These are phyloP conservation scores for Aspergillus sp. DNA, from an alignment of 2,329 filamentous ascomycete species.

Conservation along the genomic window DNA sequence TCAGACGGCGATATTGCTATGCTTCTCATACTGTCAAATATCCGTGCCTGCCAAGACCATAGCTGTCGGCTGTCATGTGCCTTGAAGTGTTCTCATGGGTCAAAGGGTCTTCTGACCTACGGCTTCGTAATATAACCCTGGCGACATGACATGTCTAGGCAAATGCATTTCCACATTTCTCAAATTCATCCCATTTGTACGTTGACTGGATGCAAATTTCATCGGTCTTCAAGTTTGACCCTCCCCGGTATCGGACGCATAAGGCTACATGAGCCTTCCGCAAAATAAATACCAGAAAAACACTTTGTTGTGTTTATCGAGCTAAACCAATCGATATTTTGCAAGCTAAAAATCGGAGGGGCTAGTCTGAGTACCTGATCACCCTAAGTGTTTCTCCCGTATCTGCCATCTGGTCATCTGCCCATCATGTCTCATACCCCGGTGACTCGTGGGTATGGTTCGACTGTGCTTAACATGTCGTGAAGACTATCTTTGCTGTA, in stretches of 20 bases:
- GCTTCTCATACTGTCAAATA: background rate
- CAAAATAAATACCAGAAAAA: background rate
- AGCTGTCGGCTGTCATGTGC: background rate
- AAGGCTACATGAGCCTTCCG: background rate
- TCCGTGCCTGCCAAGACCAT: background rate
- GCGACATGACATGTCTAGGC: background rate
- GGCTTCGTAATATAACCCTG: background rate
- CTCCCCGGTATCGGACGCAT: background rate
- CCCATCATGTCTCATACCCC: background rate
- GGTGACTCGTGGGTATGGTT: background rate
- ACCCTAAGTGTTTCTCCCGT: background rate
- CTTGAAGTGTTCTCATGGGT: background rate
- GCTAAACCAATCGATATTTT: too few relatives aligned
- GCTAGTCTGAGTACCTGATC: background rate
- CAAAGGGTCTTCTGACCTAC: background rate
- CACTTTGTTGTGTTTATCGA: background rate
- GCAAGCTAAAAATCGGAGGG: background rate
- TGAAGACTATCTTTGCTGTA: background rate
- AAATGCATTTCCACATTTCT: background rate
- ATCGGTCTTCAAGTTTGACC: background rate
- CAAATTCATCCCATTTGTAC: background rate
- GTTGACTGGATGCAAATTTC: background rate
- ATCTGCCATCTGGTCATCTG: background rate
- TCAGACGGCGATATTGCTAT: background rate
- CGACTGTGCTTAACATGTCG: background rate